Evolutionary conservation across 2,329 filamentous ascomycete genomes (phyloP).

Genomic region (Lachnellula cervina): DNA sequence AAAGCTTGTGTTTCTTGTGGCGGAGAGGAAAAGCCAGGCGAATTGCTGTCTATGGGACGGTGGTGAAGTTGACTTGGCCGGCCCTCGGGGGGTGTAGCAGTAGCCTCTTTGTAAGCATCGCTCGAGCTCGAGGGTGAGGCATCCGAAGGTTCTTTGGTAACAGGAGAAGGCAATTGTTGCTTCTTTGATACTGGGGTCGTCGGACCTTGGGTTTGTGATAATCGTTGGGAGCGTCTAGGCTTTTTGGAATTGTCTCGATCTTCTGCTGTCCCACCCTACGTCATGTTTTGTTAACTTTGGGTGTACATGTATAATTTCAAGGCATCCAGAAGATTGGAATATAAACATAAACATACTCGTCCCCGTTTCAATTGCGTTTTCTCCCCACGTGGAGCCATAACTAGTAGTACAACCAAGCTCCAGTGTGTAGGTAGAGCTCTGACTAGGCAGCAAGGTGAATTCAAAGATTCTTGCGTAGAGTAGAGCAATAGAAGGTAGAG

Average conservation of each 20-base stretch:
- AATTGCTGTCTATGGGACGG: slow-evolving; percentile 38
- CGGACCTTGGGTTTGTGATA: slow-evolving; percentile 50
- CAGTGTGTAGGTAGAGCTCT: neutral
- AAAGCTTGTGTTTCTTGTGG: slow-evolving; percentile 73
- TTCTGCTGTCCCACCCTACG: slow-evolving; percentile 19
- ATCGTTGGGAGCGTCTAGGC: slow-evolving; percentile 70
- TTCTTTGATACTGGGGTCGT: slow-evolving; percentile 59
- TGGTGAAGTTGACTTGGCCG: slow-evolving; percentile 48
- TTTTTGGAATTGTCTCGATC: slow-evolving; percentile 59
- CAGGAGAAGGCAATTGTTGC: slow-evolving; percentile 73
- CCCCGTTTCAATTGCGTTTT: slow-evolving; percentile 82
- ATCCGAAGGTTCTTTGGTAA: slow-evolving; percentile 63
- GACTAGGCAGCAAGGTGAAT: neutral
- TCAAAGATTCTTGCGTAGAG: no score
- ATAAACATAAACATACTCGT: slow-evolving; percentile 53
- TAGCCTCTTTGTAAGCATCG: slow-evolving; percentile 58
- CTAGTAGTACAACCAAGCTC: slow-evolving; percentile 5
- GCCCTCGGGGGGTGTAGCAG: slow-evolving; percentile 63
- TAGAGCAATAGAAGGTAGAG: no score
- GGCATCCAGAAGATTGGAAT: slow-evolving; percentile 31
- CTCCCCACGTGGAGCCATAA: slow-evolving; percentile 53
- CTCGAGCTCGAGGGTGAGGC: slow-evolving; percentile 50
- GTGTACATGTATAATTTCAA: slow-evolving; percentile 7
- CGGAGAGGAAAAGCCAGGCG: slow-evolving; percentile 46
- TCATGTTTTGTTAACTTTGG: slow-evolving; percentile 17